Conservation (phyloP, 73 alveolate genomes). For the Tetrahymena borealis region DNA sequence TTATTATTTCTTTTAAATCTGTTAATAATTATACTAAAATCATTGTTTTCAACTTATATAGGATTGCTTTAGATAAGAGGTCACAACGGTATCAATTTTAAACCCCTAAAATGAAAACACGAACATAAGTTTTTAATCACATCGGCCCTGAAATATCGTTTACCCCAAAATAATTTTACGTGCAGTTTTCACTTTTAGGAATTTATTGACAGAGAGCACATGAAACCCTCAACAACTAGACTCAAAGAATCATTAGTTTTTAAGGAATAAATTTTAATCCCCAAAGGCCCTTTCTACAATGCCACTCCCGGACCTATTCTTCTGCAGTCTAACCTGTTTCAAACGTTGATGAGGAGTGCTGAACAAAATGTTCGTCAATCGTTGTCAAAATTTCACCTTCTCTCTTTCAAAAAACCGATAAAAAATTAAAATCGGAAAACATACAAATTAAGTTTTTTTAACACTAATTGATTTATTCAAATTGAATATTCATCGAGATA, state of each 20-base stretch:
- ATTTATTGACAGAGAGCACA: neutral
- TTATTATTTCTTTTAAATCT: neutral
- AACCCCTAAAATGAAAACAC: constrained; percentile 1
- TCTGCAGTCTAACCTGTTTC: neutral
- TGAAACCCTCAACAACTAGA: neutral
- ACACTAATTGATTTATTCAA: neutral
- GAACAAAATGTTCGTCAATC: neutral
- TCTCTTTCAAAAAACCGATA: neutral
- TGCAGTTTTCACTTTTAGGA: neutral
- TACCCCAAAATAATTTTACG: neutral
- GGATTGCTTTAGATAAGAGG: neutral
- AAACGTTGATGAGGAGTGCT: neutral
- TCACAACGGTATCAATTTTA: neutral
- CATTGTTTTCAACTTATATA: neutral
- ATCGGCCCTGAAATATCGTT: constrained; percentile 1
- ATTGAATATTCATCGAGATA: neutral
- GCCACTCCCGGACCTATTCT: constrained; percentile 3
- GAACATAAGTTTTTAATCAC: neutral
- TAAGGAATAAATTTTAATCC: neutral
- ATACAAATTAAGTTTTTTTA: neutral
- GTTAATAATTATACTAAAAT: neutral
- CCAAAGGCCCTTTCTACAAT: neutral
- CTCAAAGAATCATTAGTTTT: neutral
- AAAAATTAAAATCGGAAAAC: too few species aligned
- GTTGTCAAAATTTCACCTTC: neutral